Evolutionary conservation across 2,329 filamentous ascomycete species (phyloP).

Genomic region (Plenodomus lindquistii): DNA sequence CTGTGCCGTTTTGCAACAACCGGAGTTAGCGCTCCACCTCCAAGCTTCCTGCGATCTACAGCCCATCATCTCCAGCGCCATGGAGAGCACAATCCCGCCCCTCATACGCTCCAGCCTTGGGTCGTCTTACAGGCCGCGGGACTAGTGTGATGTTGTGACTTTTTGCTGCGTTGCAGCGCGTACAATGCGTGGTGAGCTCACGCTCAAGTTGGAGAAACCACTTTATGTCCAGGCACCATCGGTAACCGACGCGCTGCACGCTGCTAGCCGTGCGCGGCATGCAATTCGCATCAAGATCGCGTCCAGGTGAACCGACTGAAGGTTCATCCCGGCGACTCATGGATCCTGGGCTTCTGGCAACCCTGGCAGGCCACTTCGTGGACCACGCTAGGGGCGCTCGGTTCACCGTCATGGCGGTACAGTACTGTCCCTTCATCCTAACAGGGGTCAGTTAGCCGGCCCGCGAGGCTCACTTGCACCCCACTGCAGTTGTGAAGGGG

Average conservation of each 20-base stretch:
- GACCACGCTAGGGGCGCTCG: slow-evolving; percentile 34
- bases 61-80: slow-evolving; percentile 30
- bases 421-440: slow-evolving; percentile 9
- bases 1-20: slow-evolving; percentile 10
- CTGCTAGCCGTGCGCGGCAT: slow-evolving; percentile 14
- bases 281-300: slow-evolving; percentile 17
- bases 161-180: slow-evolving; percentile 4
- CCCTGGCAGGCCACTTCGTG: slow-evolving; percentile 29
- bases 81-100: slow-evolving; percentile 23
- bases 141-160: slow-evolving; percentile 11
- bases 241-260: slow-evolving; percentile 16
- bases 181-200: neutral
- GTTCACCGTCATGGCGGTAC: slow-evolving; percentile 35
- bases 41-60: slow-evolving; percentile 28
- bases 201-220: slow-evolving; percentile 3
- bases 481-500: slow-evolving; percentile 40
- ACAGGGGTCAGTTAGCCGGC: slow-evolving; percentile 33
- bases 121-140: slow-evolving; percentile 27
- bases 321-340: slow-evolving; percentile 16
- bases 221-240: slow-evolving; percentile 14
- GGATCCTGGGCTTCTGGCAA: neutral
- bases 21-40: neutral
- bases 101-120: slow-evolving; percentile 30
- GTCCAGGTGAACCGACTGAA: slow-evolving; percentile 15
- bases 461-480: slow-evolving; percentile 41